Percentiles rank a stretch among this genome's conserved stretches.
Conservation (phyloP, 2,329 filamentous ascomycete species). For the Fusarium sp. region DNA sequence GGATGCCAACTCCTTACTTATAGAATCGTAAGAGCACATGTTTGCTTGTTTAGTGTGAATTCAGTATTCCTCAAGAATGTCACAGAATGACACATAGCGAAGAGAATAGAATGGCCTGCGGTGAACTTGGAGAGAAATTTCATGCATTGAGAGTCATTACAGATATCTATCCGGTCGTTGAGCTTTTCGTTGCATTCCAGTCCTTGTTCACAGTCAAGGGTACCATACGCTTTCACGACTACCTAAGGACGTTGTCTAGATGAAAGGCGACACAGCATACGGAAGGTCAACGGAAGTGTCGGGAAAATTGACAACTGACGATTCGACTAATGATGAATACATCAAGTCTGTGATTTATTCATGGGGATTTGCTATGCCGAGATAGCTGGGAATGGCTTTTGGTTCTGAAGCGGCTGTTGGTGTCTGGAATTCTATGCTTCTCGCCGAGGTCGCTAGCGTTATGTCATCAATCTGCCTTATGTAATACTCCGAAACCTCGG, state of each 20-base stretch:
- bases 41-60: neutral
- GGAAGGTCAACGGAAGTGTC: no score
- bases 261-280: neutral
- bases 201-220: neutral
- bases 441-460: neutral
- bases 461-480: slow-evolving; percentile 7
- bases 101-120: neutral
- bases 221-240: no score
- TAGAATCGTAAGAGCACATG: neutral
- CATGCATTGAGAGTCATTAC: neutral
- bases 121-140: no score
- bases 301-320: no score
- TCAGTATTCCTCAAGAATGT: neutral
- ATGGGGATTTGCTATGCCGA: neutral
- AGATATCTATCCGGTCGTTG: neutral
- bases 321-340: neutral
- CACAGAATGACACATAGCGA: neutral
- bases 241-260: neutral
- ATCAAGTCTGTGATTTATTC: neutral
- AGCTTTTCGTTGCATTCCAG: slow-evolving; percentile 34
- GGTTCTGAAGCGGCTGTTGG: neutral
- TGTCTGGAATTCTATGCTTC: slow-evolving; percentile 3
- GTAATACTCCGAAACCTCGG: slow-evolving; percentile 39
- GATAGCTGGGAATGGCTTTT: neutral
- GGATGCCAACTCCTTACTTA: neutral